Conservation (phyloP, 1,284 basidiomycete genomes). For the Athelia sp. region DNA sequence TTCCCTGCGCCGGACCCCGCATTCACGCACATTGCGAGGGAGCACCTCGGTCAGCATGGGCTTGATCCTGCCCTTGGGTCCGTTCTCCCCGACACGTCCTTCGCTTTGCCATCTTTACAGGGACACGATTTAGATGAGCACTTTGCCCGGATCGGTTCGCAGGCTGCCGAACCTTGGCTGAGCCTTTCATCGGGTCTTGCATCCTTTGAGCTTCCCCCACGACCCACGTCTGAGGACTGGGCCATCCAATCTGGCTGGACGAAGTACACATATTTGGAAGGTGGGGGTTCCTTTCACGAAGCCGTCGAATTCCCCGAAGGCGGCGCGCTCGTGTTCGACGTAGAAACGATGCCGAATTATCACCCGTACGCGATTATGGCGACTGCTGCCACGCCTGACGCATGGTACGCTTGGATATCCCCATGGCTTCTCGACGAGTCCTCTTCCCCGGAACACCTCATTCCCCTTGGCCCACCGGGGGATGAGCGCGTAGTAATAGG, state of each 20-base stretch:
- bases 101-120: conserved; percentile 82
- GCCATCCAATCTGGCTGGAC: conserved; percentile 86
- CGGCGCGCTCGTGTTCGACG: conserved; percentile 74
- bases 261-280: conserved; percentile 64
- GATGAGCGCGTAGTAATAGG: too few relatives aligned
- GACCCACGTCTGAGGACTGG: conserved; percentile 76
- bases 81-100: conserved; percentile 70
- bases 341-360: conserved; percentile 84
- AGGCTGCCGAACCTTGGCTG: conserved; percentile 80
- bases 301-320: conserved; percentile 57
- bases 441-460: conserved; percentile 63
- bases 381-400: conserved; percentile 75
- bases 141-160: conserved; percentile 77
- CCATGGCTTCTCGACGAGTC: conserved; percentile 84
- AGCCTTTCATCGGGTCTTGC: conserved; percentile 68
- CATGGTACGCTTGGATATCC: conserved; percentile 97
- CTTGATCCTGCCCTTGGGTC: conserved; percentile 82
- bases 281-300: conserved; percentile 65
- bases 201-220: conserved; percentile 49
- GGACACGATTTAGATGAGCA: conserved; percentile 86
- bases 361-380: conserved; percentile 88
- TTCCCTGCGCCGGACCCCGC: conserved; percentile 60
- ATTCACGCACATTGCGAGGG: conserved; percentile 71
- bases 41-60: conserved; percentile 77
- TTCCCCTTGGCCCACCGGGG: too few relatives aligned